Evolutionary conservation across 2,329 filamentous ascomycete species (phyloP).

Genomic region (Ceratocystis cubensis): DNA sequence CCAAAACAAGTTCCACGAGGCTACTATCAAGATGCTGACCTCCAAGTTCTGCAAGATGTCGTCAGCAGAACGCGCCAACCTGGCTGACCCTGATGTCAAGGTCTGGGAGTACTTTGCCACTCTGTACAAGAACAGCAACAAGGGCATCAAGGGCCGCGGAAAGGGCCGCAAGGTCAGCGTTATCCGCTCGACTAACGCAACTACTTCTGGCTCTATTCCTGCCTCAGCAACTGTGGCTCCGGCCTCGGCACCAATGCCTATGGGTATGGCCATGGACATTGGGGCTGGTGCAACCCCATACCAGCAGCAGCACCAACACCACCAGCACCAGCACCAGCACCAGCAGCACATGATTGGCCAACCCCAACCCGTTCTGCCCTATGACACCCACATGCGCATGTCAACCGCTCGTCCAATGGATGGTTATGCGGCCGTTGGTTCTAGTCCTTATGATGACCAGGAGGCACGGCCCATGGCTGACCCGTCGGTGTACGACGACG

Average conservation of each 20-base stretch:
- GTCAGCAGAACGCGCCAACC: constrained; percentile 46
- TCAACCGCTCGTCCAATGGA: background rate
- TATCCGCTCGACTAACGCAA: constrained; percentile 22
- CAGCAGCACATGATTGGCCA: background rate
- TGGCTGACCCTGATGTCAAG: constrained; percentile 54
- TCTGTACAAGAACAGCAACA: constrained; percentile 97
- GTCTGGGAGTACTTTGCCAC: constrained; percentile 73
- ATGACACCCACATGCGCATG: constrained; percentile 12
- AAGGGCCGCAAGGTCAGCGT: constrained; percentile 58
- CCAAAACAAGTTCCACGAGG: constrained; percentile 82
- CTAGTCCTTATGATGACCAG: background rate
- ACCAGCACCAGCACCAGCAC: background rate
- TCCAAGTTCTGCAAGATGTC: constrained; percentile 53
- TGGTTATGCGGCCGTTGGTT: background rate
- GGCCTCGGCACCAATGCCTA: background rate
- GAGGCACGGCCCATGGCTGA: constrained; percentile 10
- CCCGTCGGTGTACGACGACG: constrained; percentile 12
- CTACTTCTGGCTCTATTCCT: background rate
- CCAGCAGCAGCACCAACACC: constrained; percentile 4
- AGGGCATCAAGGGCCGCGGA: constrained; percentile 91
- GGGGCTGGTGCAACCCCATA: background rate
- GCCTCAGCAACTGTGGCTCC: background rate
- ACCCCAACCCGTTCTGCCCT: background rate
- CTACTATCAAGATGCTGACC: constrained; percentile 58
- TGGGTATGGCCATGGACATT: constrained; percentile 5